phyloP scores from a whole-genome alignment of 139 green algal genomes.

The Chlorella sp. region DNA sequence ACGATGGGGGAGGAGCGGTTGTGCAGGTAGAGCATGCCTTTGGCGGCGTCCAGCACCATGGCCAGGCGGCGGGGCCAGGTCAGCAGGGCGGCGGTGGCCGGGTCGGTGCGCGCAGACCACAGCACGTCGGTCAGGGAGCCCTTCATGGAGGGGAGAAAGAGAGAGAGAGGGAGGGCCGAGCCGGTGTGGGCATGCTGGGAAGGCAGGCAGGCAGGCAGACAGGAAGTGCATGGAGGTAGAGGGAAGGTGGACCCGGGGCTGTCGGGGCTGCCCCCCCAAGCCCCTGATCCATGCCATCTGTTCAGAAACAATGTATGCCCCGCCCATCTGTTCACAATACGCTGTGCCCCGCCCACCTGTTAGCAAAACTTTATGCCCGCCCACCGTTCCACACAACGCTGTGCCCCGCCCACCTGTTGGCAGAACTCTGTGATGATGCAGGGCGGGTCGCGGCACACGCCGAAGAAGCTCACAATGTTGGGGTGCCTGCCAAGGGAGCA shows the following conservation, averaged over 20 bases:
- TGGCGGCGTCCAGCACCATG: not conserved
- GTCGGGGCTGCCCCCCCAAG: no score
- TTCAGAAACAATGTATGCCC: no score
- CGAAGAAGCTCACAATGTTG: not conserved
- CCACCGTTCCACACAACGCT: not conserved
- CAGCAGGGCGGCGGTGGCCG: not conserved
- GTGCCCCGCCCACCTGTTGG: no score
- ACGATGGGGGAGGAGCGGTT: not conserved
- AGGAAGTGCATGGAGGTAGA: not conserved
- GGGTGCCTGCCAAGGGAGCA: not conserved
- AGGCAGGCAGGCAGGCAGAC: no score
- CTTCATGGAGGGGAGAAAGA: not conserved
- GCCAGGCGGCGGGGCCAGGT: not conserved
- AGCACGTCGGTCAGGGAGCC: not conserved
- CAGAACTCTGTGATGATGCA: not conserved
- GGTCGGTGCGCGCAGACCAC: not conserved
- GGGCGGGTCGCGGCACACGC: not conserved
- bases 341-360: no score
- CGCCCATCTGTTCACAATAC: no score
- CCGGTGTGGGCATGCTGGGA: no score
- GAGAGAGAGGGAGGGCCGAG: not conserved
- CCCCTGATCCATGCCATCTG: no score
- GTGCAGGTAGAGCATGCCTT: constrained; percentile 3
- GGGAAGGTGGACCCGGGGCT: not conserved
- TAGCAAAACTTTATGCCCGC: no score